Percentiles rank a stretch among this genome's conserved stretches.
Evolutionary conservation across 306 rosid genomes (phyloP).

Genomic region (Quercus glauca): DNA sequence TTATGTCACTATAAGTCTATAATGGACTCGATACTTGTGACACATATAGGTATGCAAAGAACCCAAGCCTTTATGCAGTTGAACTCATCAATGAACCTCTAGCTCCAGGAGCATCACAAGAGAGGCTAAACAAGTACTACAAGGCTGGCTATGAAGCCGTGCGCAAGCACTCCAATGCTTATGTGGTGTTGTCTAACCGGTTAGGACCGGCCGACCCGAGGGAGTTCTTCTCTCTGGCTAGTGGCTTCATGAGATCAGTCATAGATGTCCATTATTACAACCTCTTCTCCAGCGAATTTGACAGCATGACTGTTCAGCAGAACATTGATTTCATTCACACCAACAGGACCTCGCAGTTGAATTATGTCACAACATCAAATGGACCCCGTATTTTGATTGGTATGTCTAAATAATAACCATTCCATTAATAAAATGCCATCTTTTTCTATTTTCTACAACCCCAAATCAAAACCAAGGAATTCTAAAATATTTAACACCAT

Average conservation of each 20-base stretch:
- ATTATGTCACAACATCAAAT: constrained; percentile 51
- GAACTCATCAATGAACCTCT: constrained; percentile 78
- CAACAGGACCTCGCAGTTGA: constrained; percentile 48
- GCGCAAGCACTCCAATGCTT: constrained; percentile 50
- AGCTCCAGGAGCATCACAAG: constrained; percentile 50
- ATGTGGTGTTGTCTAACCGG: constrained; percentile 59
- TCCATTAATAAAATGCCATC: neutral
- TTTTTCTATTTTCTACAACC: neutral
- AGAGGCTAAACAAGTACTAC: constrained; percentile 50
- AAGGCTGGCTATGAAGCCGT: constrained; percentile 61
- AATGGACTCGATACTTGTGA: too few relatives aligned
- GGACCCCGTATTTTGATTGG: constrained; percentile 79
- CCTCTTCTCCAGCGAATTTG: constrained; percentile 36
- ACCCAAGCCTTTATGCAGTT: constrained; percentile 57
- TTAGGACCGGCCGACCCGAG: constrained; percentile 36
- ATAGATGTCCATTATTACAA: constrained; percentile 73
- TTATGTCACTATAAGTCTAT: too few relatives aligned
- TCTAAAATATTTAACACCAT: neutral
- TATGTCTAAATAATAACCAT: constrained; percentile 10
- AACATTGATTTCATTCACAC: constrained; percentile 52
- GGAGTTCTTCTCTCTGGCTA: constrained; percentile 60
- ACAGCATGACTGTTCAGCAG: constrained; percentile 44
- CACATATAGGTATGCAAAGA: constrained; percentile 45
- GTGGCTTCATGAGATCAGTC: constrained; percentile 39
- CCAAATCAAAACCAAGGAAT: neutral